Evolutionary conservation across 169 alveolate species (phyloP).

Genomic region (Plasmodium vivax): DNA sequence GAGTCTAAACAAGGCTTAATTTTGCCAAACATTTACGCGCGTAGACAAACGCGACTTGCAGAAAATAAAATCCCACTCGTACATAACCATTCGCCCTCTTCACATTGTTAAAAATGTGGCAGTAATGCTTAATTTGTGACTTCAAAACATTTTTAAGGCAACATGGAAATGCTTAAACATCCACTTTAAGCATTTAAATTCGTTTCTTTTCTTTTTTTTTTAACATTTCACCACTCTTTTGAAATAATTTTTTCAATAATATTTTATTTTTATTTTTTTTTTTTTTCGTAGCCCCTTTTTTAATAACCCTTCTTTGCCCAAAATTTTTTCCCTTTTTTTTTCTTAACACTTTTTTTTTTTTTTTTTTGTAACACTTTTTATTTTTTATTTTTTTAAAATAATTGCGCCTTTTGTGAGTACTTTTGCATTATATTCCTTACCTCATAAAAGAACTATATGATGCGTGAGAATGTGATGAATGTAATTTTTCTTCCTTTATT

Average conservation of each 20-base stretch:
- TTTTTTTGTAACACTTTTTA: background rate
- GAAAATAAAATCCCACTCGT: background rate
- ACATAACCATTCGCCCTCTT: background rate
- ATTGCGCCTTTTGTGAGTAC: background rate
- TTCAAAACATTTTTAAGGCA: conserved; percentile 15
- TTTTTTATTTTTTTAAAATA: background rate
- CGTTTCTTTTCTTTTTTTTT: background rate
- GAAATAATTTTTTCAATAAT: background rate
- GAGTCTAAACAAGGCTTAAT: background rate
- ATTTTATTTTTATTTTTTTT: background rate
- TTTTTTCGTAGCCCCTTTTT: background rate
- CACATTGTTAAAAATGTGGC: background rate
- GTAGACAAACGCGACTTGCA: conserved; percentile 9
- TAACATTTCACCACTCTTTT: background rate
- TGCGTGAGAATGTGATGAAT: conserved; percentile 4
- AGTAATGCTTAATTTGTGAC: background rate
- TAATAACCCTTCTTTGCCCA: background rate
- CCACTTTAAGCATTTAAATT: background rate
- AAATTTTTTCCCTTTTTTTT: background rate
- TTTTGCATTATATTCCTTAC: background rate
- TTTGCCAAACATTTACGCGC: background rate
- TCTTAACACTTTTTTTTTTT: background rate
- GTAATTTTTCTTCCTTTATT: background rate
- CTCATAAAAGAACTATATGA: background rate
- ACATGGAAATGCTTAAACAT: conserved; percentile 22